Base-by-base conservation (phyloP, 768 basidiomycete genomes). In the Termitomyces titanicus region DNA sequence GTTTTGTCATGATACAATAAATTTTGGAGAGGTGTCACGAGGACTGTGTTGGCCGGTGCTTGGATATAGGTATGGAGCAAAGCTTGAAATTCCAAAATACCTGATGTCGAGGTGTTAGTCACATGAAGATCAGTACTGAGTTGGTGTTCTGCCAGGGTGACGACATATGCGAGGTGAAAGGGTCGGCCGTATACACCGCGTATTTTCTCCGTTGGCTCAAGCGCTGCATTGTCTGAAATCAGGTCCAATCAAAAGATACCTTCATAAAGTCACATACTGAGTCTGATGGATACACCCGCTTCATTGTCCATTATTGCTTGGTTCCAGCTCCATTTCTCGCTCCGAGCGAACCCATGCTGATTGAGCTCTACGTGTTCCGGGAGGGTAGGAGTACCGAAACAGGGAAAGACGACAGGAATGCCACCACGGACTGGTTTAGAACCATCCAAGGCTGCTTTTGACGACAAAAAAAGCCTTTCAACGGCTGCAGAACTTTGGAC, bases 321-420 rank as follows among this genome's bases (percentile, higher is more conserved):
- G 57, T 84, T 81, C 65, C 85, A 86, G 13, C 72, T 71, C 97
- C 97, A 98, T 29, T 64, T 67, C 35, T 82, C 79, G 58, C 77
- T 92, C 39, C 97, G 77, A 5, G 92, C 96, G 66, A 96, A 98
- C 0, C 97, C 97, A 68, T 98, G 97, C 69, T 97, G 94, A 5
- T 76, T 53, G 5, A 99, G 75, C 44, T 80, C 81, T 20, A 68
- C 61, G 68, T 94, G 91, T 47, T 86, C 89, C 25, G 78, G 80
- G 68, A 85, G 88, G 17, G 78, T 79, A 1, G 96, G 92, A 0
- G 90, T 77, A 3, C 96, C 95, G 64, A 98, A 98, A 73, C 89
- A 92, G 40, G 89, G 87, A 69, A 94, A 97, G 40, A 92, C 85
- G 35, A 82, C 66, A 11, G 81, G 81, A 20, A 82, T 80, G 11